phyloP scores from a whole-genome alignment of 495 filamentous ascomycete species.

The Penicillium subrubescens region DNA sequence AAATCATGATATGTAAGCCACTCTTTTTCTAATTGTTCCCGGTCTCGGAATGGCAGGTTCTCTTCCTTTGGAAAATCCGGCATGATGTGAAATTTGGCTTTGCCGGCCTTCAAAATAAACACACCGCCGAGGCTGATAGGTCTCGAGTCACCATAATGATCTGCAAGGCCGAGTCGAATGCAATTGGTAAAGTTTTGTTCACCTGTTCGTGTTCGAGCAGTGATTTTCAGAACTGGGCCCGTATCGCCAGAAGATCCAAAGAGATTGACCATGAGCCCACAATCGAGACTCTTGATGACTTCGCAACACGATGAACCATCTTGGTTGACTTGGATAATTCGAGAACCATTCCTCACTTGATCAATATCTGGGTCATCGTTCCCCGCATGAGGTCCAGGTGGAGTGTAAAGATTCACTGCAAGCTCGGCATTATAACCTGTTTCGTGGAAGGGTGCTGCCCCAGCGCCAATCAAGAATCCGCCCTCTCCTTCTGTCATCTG shows the following conservation, averaged over 20 bases:
- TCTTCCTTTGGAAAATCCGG: slow-evolving; percentile 41
- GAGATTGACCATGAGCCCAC: slow-evolving; percentile 43
- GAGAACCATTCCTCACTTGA: slow-evolving; percentile 17
- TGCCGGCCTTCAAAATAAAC: slow-evolving; percentile 38
- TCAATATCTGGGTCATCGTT: slow-evolving; percentile 21
- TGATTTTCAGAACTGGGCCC: slow-evolving; percentile 38
- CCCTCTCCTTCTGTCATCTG: slow-evolving; percentile 28
- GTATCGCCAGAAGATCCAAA: slow-evolving; percentile 34
- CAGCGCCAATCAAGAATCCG: slow-evolving; percentile 36
- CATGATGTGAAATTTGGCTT: slow-evolving; percentile 45
- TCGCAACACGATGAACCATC: slow-evolving; percentile 13
- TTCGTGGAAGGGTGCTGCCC: slow-evolving; percentile 44
- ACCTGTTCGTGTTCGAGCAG: slow-evolving; percentile 29
- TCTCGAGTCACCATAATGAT: slow-evolving; percentile 28
- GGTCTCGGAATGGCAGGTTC: slow-evolving; percentile 30
- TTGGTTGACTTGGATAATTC: slow-evolving; percentile 15
- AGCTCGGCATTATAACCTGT: slow-evolving; percentile 42
- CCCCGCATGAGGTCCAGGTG: slow-evolving; percentile 11
- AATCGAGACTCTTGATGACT: slow-evolving; percentile 25
- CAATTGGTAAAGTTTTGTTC: slow-evolving; percentile 34
- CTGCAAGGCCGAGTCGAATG: slow-evolving; percentile 31
- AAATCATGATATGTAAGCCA: slow-evolving; percentile 43
- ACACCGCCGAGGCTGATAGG: slow-evolving; percentile 40
- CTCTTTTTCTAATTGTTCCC: slow-evolving; percentile 25
- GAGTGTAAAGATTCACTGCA: slow-evolving; percentile 38